Percentiles rank a stretch among this genome's conserved stretches.
Conservation (phyloP, 2,329 filamentous ascomycete species). For the Thelonectria discophora region DNA sequence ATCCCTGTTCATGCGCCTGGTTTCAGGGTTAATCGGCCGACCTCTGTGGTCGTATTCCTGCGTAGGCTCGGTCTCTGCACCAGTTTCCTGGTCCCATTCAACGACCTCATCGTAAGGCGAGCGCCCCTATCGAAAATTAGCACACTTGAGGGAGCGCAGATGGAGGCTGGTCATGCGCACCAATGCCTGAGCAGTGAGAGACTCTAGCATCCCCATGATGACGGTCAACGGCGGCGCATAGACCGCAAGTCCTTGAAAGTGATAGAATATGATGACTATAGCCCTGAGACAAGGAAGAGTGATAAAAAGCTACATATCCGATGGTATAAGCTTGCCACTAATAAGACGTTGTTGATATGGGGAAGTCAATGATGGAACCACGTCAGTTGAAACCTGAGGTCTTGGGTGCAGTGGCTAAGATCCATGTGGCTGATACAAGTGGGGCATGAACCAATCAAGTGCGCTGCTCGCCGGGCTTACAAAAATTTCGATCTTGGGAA, state of each 20-base stretch:
- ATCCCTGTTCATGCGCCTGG: conserved; percentile 63
- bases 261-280: neutral
- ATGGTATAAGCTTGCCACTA: neutral
- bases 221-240: conserved; percentile 20
- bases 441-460: neutral
- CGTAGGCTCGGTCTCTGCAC: conserved; percentile 45
- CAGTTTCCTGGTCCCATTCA: conserved; percentile 56
- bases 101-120: conserved; percentile 69
- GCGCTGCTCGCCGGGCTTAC: conserved; percentile 18
- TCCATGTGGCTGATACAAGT: conserved; percentile 17
- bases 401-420: neutral
- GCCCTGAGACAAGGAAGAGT: neutral
- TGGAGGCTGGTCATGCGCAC: conserved; percentile 47
- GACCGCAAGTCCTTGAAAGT: neutral
- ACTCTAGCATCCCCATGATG: conserved; percentile 64
- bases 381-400: neutral
- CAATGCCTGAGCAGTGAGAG: conserved; percentile 65
- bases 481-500: conserved; percentile 39
- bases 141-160: neutral
- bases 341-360: neutral
- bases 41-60: conserved; percentile 66
- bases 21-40: conserved; percentile 63
- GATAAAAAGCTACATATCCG: neutral
- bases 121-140: conserved; percentile 56
- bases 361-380: neutral